Evolutionary conservation across 306 rosid species (phyloP).

Genomic region (Medicago lupulina): DNA sequence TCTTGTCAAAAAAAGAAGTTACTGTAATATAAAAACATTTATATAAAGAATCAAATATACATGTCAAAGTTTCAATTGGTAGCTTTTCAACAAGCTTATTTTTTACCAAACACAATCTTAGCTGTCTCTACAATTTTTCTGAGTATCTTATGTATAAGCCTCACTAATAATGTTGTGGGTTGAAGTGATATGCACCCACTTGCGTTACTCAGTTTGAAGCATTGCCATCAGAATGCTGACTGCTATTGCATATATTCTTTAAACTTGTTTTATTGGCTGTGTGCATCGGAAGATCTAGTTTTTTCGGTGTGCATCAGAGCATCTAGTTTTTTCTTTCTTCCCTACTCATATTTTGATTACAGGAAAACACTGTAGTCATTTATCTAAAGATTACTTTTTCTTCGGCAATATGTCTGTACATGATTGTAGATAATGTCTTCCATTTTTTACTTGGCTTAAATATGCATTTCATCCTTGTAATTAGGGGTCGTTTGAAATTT

Average conservation of each 20-base stretch:
- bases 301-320: slow-evolving; percentile 23
- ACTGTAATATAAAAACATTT: background rate
- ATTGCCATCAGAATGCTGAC: slow-evolving; percentile 12
- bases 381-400: slow-evolving; percentile 8
- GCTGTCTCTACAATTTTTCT: background rate
- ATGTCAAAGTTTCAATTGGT: background rate
- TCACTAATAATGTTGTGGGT: slow-evolving; percentile 14
- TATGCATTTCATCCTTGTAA: too few species aligned
- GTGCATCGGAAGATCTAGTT: slow-evolving; percentile 12
- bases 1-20: too few species aligned
- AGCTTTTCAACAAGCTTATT: slow-evolving; percentile 1
- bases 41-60: background rate
- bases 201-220: slow-evolving; percentile 25
- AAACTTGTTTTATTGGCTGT: slow-evolving; percentile 20
- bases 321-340: slow-evolving; percentile 2
- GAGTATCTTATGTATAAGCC: slow-evolving; percentile 11
- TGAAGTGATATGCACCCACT: slow-evolving; percentile 20
- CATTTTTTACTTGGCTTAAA: slow-evolving; percentile 24
- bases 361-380: background rate
- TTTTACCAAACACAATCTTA: background rate
- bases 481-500: too few species aligned
- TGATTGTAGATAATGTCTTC: slow-evolving; percentile 31
- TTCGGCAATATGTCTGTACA: slow-evolving; percentile 10
- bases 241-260: slow-evolving; percentile 3
- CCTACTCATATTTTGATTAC: background rate